Evolutionary conservation across 2,329 filamentous ascomycete genomes (phyloP), one percentile per base, ranked within the genome.

Genomic region (Ceratocystis colombiana): DNA sequence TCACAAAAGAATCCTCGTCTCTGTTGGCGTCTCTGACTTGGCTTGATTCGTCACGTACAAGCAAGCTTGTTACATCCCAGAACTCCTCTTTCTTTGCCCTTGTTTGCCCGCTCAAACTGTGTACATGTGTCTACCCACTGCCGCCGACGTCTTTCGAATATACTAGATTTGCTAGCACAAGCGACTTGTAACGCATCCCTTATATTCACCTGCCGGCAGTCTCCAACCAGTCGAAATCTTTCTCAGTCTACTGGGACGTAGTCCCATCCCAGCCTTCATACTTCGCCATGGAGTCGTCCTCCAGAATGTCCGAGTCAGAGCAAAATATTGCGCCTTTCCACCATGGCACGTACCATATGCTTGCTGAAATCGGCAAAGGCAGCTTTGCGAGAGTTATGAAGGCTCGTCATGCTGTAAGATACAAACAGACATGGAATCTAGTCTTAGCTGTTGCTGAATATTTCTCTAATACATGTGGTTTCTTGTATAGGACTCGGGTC

Each of bases 41-140:
- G 12, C 48, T 5, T 22, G 6, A 53, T 53, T 25, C 48, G 12
- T 22, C 45, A 64, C 62, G n/a, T 46, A 64, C 28, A n/a, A 45
- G 28, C 28, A n/a, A 30, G 28, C 44, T n/a, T 66, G 7, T 45
- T 62, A 20, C 44, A 17, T 33, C 33, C 20, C 33, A n/a, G 3
- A 61, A 30, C 44, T 46, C 62, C 33, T 53, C 3, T 44, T 44
- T 65, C 4, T 25, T 20, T 61, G 25, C 28, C 20, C 17, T 25
- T 55, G 44, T 25, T 67, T 59, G n/a, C 28, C 22, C 41, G 15
- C 12, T 25, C 30, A 25, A 25, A 44, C 50, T 62, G 73, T 73
- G 72, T 78, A 77, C 76, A 78, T 78, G 77, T 76, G 71, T 69
- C 50, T 61, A 46, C 71, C 70, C 66, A 72, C 71, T 69, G 71